A percentile compares a stretch with the other conserved stretches of the same genome.
Conservation (phyloP, 495 filamentous ascomycete genomes). For the Parmelia sp. region DNA sequence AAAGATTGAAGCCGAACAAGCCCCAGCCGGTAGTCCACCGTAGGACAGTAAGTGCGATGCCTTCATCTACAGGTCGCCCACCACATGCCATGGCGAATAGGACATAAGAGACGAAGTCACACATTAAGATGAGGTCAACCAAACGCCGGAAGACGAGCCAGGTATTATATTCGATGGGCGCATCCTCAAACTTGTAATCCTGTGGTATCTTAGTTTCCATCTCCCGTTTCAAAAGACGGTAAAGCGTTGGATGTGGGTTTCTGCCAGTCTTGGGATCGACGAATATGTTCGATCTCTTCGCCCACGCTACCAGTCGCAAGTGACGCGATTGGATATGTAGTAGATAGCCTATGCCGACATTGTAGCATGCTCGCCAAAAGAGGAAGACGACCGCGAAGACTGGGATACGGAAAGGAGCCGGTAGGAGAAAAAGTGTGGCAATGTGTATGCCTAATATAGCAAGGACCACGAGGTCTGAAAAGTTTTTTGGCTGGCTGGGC, state of each 20-base stretch:
- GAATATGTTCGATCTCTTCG: constrained; percentile 76
- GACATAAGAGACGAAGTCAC: constrained; percentile 94
- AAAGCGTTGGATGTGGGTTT: constrained; percentile 74
- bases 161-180: constrained; percentile 96
- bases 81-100: constrained; percentile 90
- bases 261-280: constrained; percentile 72
- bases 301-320: constrained; percentile 79
- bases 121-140: constrained; percentile 95
- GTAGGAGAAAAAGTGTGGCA: constrained; percentile 62
- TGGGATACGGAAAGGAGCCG: constrained; percentile 57
- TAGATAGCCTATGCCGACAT: constrained; percentile 86
- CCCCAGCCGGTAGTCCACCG: constrained; percentile 78
- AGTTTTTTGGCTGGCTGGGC: constrained; percentile 90
- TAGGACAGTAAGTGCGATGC: constrained; percentile 54
- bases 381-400: constrained; percentile 75
- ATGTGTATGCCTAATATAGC: constrained; percentile 71
- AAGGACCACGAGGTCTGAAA: constrained; percentile 79
- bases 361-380: constrained; percentile 90
- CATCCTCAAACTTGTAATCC: constrained; percentile 89
- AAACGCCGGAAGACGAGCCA: constrained; percentile 94
- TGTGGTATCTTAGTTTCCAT: constrained; percentile 88
- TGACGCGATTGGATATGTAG: constrained; percentile 86
- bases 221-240: constrained; percentile 75
- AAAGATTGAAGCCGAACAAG: constrained; percentile 91
- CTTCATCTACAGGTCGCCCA: constrained; percentile 64